Conservation (phyloP, 2,329 filamentous ascomycete species). For the Apiospora koreana region DNA sequence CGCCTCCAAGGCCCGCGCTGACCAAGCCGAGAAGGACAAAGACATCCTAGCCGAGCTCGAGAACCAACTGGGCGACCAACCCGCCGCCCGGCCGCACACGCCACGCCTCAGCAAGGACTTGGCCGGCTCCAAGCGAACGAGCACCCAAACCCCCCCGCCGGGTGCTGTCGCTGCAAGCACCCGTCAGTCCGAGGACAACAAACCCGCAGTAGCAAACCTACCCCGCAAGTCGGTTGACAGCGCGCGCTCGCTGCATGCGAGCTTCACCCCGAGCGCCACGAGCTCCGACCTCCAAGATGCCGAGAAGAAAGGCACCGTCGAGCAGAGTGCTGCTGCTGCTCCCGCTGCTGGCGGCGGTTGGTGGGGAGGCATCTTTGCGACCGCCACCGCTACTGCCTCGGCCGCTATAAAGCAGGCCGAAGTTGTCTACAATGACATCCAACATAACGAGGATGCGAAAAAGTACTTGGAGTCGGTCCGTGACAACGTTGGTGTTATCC, state of each 20-base stretch:
- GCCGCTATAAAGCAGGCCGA: constrained; percentile 92
- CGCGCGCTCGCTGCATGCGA: constrained; percentile 68
- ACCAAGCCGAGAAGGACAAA: constrained; percentile 63
- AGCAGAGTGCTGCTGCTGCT: constrained; percentile 36
- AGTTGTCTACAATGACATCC: constrained; percentile 89
- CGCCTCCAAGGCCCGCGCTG: constrained; percentile 44
- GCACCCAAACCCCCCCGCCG: constrained; percentile 49
- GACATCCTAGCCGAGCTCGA: constrained; percentile 89
- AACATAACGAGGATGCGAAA: constrained; percentile 94
- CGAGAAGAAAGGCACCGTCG: constrained; percentile 52
- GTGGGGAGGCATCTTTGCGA: constrained; percentile 86
- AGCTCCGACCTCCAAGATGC: constrained; percentile 61
- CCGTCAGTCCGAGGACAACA: constrained; percentile 66
- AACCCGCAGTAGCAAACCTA: constrained; percentile 25
- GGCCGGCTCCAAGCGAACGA: constrained; percentile 49
- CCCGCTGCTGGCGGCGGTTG: constrained; percentile 65
- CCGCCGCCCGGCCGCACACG: constrained; percentile 79
- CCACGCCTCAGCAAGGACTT: constrained; percentile 65
- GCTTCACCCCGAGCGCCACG: constrained; percentile 69
- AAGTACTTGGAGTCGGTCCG: constrained; percentile 94
- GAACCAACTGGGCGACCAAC: constrained; percentile 70
- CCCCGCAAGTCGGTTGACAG: constrained; percentile 78
- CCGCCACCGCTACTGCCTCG: constrained; percentile 60
- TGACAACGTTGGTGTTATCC: constrained; percentile 80
- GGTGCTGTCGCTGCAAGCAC: constrained; percentile 37